Evolutionary conservation across 2,329 filamentous ascomycete genomes (phyloP).

Genomic region (Monosporascus sp.): DNA sequence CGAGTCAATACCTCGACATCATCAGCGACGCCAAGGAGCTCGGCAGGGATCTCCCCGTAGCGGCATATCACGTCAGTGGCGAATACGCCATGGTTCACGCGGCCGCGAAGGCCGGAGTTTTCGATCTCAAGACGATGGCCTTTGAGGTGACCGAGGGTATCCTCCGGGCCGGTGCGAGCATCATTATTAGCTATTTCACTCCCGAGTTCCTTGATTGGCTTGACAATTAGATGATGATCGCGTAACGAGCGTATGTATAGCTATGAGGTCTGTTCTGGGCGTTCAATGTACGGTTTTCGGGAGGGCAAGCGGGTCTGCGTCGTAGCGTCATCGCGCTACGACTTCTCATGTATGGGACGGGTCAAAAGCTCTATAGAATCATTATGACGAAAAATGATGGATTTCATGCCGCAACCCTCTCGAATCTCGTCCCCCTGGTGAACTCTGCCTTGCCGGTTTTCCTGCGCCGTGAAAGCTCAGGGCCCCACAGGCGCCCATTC

Average conservation of each 20-base stretch:
- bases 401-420: no score
- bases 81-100: conserved; percentile 99
- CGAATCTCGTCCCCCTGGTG: no score
- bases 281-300: background rate
- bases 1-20: conserved; percentile 92
- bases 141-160: conserved; percentile 95
- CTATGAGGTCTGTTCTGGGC: background rate
- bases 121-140: conserved; percentile 90
- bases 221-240: conserved; percentile 35
- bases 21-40: conserved; percentile 96
- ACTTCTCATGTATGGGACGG: no score
- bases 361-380: no score
- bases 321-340: no score
- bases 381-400: no score
- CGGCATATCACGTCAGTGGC: conserved; percentile 94
- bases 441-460: no score
- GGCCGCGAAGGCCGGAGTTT: conserved; percentile 90
- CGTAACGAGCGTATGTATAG: background rate
- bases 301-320: background rate
- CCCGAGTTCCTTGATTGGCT: conserved; percentile 71
- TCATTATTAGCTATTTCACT: conserved; percentile 91
- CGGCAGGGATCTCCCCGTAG: conserved; percentile 83
- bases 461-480: no score
- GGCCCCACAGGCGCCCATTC: no score
- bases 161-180: conserved; percentile 84